Conservation (phyloP, 805 yeast species). For the Yamadazyma scolyti region DNA sequence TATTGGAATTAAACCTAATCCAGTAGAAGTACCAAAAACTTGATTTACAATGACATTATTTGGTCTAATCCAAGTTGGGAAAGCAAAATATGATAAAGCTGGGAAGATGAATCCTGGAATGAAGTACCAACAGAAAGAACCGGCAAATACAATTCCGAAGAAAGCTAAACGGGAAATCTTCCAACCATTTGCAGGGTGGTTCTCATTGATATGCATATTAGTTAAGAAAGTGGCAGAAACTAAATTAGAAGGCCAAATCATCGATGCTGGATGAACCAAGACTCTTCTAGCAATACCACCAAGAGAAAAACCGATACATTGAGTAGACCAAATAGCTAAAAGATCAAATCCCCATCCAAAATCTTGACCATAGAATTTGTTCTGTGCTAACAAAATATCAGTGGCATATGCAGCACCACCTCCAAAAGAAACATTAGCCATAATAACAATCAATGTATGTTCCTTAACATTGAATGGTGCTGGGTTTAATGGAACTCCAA, state of each 20-base stretch:
- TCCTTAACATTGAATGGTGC: conserved; percentile 23
- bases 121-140: conserved; percentile 52
- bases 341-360: conserved; percentile 25
- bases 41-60: conserved; percentile 58
- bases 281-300: conserved; percentile 62
- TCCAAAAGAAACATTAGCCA: conserved; percentile 15
- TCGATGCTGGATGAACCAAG: conserved; percentile 60
- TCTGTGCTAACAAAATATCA: conserved; percentile 51
- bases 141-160: conserved; percentile 10
- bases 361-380: conserved; percentile 41
- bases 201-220: conserved; percentile 37
- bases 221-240: conserved; percentile 46
- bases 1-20: conserved; percentile 62
- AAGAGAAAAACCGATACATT: conserved; percentile 62
- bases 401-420: conserved; percentile 44
- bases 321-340: conserved; percentile 42
- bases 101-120: conserved; percentile 58
- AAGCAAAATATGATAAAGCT: conserved; percentile 57
- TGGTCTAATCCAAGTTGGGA: conserved; percentile 67
- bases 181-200: conserved; percentile 47
- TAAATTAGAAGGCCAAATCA: conserved; percentile 69
- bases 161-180: conserved; percentile 12
- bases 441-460: conserved; percentile 19
- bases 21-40: conserved; percentile 58
- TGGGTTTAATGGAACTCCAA: conserved; percentile 12